A percentile compares a stretch with the other conserved stretches of the same genome.
phyloP scores from a whole-genome alignment of 257 asterid species.

The Anisodus acutangulus region DNA sequence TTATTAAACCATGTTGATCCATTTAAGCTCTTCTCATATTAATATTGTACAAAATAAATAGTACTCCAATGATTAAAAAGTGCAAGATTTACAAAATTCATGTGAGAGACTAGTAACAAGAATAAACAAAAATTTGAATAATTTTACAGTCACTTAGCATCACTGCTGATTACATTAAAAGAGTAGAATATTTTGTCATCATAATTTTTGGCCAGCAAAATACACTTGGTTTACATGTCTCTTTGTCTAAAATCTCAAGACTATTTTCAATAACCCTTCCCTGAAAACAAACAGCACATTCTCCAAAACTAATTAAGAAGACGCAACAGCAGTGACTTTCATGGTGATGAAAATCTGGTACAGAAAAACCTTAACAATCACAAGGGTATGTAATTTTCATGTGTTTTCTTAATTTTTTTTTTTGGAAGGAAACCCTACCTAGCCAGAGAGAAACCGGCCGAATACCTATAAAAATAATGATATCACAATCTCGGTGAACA shows the following conservation, averaged over 20 bases:
- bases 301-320: no score
- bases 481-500: background rate
- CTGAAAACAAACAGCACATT: background rate
- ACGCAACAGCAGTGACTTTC: background rate
- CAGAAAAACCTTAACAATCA: background rate
- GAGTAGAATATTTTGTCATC: no score
- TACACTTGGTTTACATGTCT: no score
- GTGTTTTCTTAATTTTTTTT: no score
- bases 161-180: conserved; percentile 5
- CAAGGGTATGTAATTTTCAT: background rate
- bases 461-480: background rate
- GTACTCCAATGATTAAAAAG: background rate
- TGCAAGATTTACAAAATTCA: background rate
- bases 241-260: no score
- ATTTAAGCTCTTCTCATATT: background rate
- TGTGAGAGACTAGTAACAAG: no score
- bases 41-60: background rate
- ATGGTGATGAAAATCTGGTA: background rate
- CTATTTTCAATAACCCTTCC: background rate
- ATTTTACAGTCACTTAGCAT: background rate
- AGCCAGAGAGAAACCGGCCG: no score
- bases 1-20: background rate
- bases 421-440: background rate
- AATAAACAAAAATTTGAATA: background rate
- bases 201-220: no score